Percentiles rank a stretch among this genome's conserved stretches.
phyloP scores from a whole-genome alignment of 208 protist species.

The Leishmania tarentolae region DNA sequence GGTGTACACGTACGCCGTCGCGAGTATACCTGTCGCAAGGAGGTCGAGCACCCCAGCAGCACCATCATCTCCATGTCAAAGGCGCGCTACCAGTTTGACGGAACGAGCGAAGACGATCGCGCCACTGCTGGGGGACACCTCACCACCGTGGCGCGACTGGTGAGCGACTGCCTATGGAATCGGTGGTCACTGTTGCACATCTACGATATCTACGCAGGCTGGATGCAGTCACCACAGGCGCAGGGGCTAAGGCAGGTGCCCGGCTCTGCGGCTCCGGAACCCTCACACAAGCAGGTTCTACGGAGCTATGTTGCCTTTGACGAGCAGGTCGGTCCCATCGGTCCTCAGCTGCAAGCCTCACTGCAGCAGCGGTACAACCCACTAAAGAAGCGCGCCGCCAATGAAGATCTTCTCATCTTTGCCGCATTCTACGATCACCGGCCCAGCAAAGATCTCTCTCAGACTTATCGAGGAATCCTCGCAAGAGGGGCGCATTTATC shows the following conservation, averaged over 20 bases:
- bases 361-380: constrained; percentile 15
- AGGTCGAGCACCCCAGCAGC: constrained; percentile 11
- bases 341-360: constrained; percentile 6
- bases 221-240: not conserved
- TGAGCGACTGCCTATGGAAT: constrained; percentile 22
- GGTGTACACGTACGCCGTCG: constrained; percentile 18
- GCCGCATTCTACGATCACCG: constrained; percentile 20
- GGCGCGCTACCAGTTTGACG: constrained; percentile 16
- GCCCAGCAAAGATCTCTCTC: not conserved
- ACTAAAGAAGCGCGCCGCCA: not conserved
- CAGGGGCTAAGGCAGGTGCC: not conserved
- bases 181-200: constrained; percentile 6
- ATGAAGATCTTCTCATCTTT: constrained; percentile 8
- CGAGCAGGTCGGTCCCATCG: constrained; percentile 14
- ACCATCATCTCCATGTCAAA: constrained; percentile 6
- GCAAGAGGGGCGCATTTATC: not conserved
- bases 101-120: not conserved
- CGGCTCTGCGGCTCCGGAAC: not conserved
- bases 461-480: not conserved
- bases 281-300: not conserved
- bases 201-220: not conserved
- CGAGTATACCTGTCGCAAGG: constrained; percentile 20
- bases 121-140: not conserved
- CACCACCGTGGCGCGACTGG: constrained; percentile 14
- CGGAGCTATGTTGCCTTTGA: constrained; percentile 16